These are phyloP conservation scores for Berkeleyomyces basicola DNA, from an alignment of 2,329 filamentous ascomycete species.

Conservation along the genomic window DNA sequence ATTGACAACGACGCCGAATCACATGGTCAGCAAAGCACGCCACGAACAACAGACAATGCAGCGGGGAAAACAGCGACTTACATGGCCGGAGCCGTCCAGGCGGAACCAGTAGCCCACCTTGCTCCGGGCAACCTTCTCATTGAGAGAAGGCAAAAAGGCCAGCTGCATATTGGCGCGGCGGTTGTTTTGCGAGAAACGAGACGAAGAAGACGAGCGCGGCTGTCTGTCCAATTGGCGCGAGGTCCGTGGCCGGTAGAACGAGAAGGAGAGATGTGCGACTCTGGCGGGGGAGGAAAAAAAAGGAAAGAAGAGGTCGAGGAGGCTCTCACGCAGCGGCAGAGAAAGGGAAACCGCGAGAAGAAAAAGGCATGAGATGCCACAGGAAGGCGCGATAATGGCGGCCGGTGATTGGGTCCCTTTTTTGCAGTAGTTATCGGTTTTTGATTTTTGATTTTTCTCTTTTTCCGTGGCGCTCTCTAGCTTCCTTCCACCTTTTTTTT, in stretches of 20 bases:
- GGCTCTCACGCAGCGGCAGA: neutral
- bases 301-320: constrained; percentile 8
- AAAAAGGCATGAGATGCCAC: constrained; percentile 1
- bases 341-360: neutral
- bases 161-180: constrained; percentile 37
- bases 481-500: neutral
- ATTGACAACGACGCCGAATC: neutral
- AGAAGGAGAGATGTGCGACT: constrained; percentile 12
- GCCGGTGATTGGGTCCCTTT: neutral
- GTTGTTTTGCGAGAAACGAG: constrained; percentile 15
- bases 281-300: neutral
- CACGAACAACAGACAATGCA: neutral
- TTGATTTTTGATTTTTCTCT: neutral
- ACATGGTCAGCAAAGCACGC: neutral
- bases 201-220: neutral
- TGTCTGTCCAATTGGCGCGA: neutral
- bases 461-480: neutral
- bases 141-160: constrained; percentile 33
- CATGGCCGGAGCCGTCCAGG: constrained; percentile 68
- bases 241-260: neutral
- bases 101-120: constrained; percentile 57
- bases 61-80: constrained; percentile 28
- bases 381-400: constrained; percentile 17
- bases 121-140: constrained; percentile 44
- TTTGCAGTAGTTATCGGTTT: no score